These are phyloP conservation scores for Aspergillus affinis DNA, from an alignment of 495 filamentous ascomycete species.

Conservation along the genomic window DNA sequence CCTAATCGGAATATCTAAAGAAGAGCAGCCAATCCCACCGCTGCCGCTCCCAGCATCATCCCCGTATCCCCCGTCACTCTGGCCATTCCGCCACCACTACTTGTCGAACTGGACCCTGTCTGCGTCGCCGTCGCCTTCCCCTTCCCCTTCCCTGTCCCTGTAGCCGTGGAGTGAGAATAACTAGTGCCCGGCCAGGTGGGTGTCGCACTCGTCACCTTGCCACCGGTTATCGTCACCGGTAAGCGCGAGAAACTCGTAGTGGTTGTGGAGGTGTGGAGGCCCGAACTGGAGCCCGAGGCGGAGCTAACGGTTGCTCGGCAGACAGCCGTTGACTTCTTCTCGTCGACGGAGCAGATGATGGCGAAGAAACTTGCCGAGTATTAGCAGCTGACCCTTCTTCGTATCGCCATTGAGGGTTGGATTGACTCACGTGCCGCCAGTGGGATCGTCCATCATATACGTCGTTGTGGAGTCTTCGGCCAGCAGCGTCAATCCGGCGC, in stretches of 20 bases:
- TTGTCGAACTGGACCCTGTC: slow-evolving; percentile 7
- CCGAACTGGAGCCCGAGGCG: slow-evolving; percentile 25
- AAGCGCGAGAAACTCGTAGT: slow-evolving; percentile 18
- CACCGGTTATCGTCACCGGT: slow-evolving; percentile 39
- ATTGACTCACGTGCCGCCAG: slow-evolving; percentile 15
- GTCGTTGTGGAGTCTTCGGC: slow-evolving; percentile 27
- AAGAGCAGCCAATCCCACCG: slow-evolving; percentile 17
- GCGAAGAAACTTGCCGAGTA: neutral
- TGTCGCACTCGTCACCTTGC: slow-evolving; percentile 15
- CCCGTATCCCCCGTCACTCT: slow-evolving; percentile 15
- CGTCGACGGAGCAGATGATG: neutral
- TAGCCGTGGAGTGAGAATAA: neutral
- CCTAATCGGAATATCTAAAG: neutral
- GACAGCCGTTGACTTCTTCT: slow-evolving; percentile 16
- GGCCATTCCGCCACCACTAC: slow-evolving; percentile 18
- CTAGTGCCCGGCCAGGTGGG: slow-evolving; percentile 8
- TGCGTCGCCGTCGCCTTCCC: slow-evolving; percentile 1
- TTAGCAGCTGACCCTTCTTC: neutral
- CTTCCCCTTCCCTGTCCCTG: too few species aligned
- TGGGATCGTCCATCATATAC: slow-evolving; percentile 15
- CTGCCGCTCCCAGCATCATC: slow-evolving; percentile 20
- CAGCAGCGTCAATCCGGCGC: slow-evolving; percentile 30
- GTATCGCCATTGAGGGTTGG: neutral
- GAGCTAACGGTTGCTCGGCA: slow-evolving; percentile 36
- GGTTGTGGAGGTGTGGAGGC: slow-evolving; percentile 22